Conservation (phyloP, 129 eudicot genomes). For the Dittrichia graveolens region DNA sequence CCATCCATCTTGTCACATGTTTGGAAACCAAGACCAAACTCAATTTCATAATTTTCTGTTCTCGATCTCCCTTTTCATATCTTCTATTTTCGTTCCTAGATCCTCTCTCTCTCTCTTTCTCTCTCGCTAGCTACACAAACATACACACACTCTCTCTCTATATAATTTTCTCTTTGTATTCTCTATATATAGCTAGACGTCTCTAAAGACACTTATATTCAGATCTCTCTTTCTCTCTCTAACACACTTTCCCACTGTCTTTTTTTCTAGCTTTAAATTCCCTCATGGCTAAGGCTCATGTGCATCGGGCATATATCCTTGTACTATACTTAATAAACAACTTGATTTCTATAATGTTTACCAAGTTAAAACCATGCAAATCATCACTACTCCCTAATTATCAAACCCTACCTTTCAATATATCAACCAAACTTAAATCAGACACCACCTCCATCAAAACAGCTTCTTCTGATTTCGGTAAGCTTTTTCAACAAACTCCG, state of each 20-base stretch:
- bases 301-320: constrained; percentile 27
- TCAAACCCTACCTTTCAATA: constrained; percentile 37
- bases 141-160: too few species aligned
- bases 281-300: constrained; percentile 43
- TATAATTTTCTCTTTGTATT: too few species aligned
- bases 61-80: too few species aligned
- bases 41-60: too few species aligned
- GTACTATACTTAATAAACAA: constrained; percentile 38
- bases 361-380: constrained; percentile 42
- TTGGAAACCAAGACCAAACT: too few species aligned
- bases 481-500: constrained; percentile 49
- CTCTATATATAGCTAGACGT: constrained; percentile 3
- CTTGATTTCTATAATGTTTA: constrained; percentile 30
- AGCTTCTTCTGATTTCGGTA: constrained; percentile 80
- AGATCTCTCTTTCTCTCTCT: constrained; percentile 16
- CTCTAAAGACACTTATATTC: background rate
- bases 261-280: background rate
- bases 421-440: constrained; percentile 35
- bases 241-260: constrained; percentile 3
- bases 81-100: too few species aligned
- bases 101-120: too few species aligned
- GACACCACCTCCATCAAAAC: constrained; percentile 39
- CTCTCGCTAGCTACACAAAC: too few species aligned
- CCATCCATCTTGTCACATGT: too few species aligned
- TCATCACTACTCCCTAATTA: constrained; percentile 28